These are phyloP conservation scores for Termitomyces sp. DNA, from an alignment of 1,284 basidiomycete species.

Conservation along the genomic window DNA sequence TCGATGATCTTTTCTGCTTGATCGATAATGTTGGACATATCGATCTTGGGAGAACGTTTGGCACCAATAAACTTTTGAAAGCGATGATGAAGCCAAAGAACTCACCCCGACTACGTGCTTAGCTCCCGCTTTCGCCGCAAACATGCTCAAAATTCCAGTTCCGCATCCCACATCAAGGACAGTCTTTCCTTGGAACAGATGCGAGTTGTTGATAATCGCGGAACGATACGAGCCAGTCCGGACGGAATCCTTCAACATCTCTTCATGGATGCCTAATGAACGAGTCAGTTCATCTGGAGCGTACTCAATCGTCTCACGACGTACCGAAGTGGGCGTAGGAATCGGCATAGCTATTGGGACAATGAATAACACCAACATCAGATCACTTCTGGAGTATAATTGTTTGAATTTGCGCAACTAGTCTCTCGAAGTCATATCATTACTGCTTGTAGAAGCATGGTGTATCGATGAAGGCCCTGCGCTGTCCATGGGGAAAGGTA, in stretches of 20 bases:
- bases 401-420: constrained; percentile 56
- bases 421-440: constrained; percentile 73
- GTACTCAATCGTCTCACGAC: constrained; percentile 23
- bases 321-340: constrained; percentile 94
- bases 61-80: not conserved
- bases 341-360: constrained; percentile 69
- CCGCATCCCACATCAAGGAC: constrained; percentile 99
- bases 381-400: constrained; percentile 25
- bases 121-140: constrained; percentile 96
- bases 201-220: constrained; percentile 92
- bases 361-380: constrained; percentile 23
- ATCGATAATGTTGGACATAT: constrained; percentile 99
- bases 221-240: constrained; percentile 94
- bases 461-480: constrained; percentile 38
- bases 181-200: constrained; percentile 94
- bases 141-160: constrained; percentile 98
- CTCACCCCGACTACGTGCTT: constrained; percentile 90
- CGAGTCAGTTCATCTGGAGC: constrained; percentile 4
- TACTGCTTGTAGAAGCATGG: constrained; percentile 21
- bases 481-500: constrained; percentile 35
- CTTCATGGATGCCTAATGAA: constrained; percentile 85
- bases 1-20: constrained; percentile 97
- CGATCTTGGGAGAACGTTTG: constrained; percentile 58
- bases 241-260: constrained; percentile 98
- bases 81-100: constrained; percentile 15